These are phyloP conservation scores for Neocallimastix lanati DNA, from an alignment of 192 early-diverging fungal genomes.

Conservation along the genomic window DNA sequence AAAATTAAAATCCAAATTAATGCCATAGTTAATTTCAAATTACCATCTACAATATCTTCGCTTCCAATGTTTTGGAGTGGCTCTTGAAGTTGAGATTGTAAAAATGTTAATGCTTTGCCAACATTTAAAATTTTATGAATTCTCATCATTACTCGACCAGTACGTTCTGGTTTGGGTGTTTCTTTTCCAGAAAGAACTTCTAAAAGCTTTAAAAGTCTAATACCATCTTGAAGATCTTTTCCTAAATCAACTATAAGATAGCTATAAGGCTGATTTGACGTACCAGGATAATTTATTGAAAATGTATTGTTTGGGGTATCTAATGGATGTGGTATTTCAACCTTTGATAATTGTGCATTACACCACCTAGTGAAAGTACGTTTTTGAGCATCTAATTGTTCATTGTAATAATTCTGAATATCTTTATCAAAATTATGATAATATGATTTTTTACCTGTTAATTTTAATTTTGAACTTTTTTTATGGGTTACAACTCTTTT, in stretches of 20 bases:
- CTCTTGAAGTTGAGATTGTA: slow-evolving; percentile 1
- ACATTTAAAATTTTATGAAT: slow-evolving; percentile 14
- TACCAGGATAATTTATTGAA: background rate
- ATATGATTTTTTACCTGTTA: background rate
- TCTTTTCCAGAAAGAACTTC: slow-evolving; percentile 8
- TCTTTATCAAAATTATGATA: background rate
- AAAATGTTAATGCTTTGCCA: slow-evolving; percentile 10
- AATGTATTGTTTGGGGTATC: background rate
- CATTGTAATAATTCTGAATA: background rate
- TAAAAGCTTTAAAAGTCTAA: slow-evolving; percentile 6
- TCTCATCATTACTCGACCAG: slow-evolving; percentile 2
- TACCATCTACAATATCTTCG: slow-evolving; percentile 16
- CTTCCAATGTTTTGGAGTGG: slow-evolving; percentile 4
- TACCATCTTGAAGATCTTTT: slow-evolving; percentile 10
- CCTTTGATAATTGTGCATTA: background rate
- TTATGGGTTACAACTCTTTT: background rate
- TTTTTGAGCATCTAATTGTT: background rate
- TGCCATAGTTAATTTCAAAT: slow-evolving; percentile 11
- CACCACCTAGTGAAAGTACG: background rate
- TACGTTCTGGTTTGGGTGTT: background rate
- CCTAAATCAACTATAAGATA: slow-evolving; percentile 7
- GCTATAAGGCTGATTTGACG: background rate
- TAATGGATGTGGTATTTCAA: background rate
- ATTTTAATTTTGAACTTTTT: background rate
- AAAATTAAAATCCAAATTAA: slow-evolving; percentile 12